Base-by-base conservation (phyloP, 176 grass and related monocot genomes). In the Eragrostis nindensis region DNA sequence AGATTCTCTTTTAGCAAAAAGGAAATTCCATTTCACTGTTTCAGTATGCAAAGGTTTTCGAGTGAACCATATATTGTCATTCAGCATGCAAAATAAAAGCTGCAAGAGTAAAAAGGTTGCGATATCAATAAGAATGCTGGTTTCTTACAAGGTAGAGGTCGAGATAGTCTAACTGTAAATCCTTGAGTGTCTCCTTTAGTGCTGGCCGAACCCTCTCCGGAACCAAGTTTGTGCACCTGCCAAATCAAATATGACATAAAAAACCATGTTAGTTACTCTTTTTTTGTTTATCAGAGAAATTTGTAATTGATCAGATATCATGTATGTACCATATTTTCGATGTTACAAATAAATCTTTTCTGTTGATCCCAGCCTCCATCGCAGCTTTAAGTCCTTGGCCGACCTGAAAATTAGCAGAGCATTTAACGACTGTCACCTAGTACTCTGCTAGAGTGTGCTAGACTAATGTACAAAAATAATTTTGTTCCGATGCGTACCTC, bases 321-420 rank as follows among this genome's bases (percentile, higher is more conserved):
- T 70, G 5, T 42, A 41, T 21, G 22, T 83, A 93, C 94, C 94
- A 97, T 87, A 97, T 10, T 70, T 97, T 97, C 11, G 86, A 97
- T 22, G 91, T 87, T 49, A 97, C 72, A 60, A 97, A 97, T 73
- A 97, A 53, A 74, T 93, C 88, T 73, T 93, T 88, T 83, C 94
- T 89, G 54, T 85, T 60, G 68, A 91, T 85, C 21, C 94, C 91
- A 55, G 50, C 54, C 75, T 97, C 70, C 76, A 97, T 87, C 32
- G 94, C 94, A 73, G 86, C 79, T 32, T 74, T 75, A 39, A 93
- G 83, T 49, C 88, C 94, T 85, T 79, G 45, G 17, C 94, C 94
- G 8, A 93, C 88, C 90, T 91, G 80, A 80, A 75, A 82, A 70
- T 85, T 36, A 73, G 36, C 32, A 75, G 3, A 85, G 12, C 13